Percentiles rank a stretch among this genome's conserved stretches.
Conservation (phyloP, 148 eudicot genomes). For the Rhododendron griersonianum region DNA sequence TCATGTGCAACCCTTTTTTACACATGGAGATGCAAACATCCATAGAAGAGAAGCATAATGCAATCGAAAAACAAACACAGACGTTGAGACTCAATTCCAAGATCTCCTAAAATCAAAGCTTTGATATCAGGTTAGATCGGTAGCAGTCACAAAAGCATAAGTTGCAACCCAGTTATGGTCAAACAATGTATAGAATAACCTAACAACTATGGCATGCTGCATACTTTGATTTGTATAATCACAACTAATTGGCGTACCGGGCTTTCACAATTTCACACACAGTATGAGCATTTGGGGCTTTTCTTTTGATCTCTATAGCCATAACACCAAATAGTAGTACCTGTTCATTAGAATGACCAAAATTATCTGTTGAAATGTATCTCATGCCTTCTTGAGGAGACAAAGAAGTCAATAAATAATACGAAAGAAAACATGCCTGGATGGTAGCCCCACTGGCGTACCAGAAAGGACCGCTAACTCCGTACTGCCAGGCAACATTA, state of each 20-base stretch:
- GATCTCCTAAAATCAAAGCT: background rate
- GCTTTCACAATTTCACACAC: constrained; percentile 96
- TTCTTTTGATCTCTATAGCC: constrained; percentile 97
- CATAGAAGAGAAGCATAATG: background rate
- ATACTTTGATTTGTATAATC: background rate
- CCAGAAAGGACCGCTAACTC: constrained; percentile 97
- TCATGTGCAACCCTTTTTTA: background rate
- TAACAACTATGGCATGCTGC: background rate
- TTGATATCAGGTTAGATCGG: background rate
- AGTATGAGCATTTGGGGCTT: constrained; percentile 95
- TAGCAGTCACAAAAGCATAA: background rate
- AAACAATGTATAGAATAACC: background rate
- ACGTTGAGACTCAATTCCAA: background rate
- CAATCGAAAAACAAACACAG: background rate
- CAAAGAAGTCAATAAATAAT: background rate
- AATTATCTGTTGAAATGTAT: background rate
- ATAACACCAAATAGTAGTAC: constrained; percentile 88
- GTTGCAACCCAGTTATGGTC: background rate
- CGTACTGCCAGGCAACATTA: constrained; percentile 96
- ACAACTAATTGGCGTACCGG: constrained; percentile 36
- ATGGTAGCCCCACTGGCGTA: constrained; percentile 96
- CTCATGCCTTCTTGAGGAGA: background rate
- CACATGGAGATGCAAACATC: background rate
- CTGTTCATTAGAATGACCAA: constrained; percentile 26
- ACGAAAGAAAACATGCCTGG: constrained; percentile 49